Evolutionary conservation across 805 yeast genomes (phyloP).

Genomic region (Lipomyces yamadae): DNA sequence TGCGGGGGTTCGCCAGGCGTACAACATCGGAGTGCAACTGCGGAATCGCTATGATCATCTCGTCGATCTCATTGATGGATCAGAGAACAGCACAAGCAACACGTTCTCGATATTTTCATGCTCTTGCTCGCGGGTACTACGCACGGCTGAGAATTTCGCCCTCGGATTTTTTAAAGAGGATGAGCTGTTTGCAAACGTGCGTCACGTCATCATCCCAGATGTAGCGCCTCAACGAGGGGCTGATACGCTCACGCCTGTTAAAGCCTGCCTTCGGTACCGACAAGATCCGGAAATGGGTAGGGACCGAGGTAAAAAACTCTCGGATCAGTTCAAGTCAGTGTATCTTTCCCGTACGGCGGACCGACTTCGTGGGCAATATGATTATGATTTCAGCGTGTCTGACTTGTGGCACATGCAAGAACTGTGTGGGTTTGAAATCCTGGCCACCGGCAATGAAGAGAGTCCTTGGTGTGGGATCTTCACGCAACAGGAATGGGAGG

Average conservation of each 20-base stretch:
- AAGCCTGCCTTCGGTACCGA: constrained; percentile 28
- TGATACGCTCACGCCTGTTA: constrained; percentile 37
- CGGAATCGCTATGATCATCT: constrained; percentile 21
- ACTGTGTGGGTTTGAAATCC: constrained; percentile 35
- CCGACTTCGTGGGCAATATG: constrained; percentile 14
- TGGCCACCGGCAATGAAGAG: constrained; percentile 21
- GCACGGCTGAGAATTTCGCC: constrained; percentile 33
- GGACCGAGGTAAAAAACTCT: constrained; percentile 5
- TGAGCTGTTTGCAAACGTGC: background rate
- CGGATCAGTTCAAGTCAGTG: constrained; percentile 13
- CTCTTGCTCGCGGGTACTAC: constrained; percentile 31
- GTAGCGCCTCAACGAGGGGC: constrained; percentile 28
- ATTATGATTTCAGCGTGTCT: constrained; percentile 14
- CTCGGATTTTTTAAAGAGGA: constrained; percentile 30
- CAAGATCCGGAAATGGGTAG: constrained; percentile 24
- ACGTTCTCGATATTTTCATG: constrained; percentile 32
- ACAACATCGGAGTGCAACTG: constrained; percentile 19
- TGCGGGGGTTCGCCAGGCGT: constrained; percentile 25
- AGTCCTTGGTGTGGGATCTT: constrained; percentile 32
- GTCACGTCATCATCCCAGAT: constrained; percentile 32
- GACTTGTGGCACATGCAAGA: constrained; percentile 37
- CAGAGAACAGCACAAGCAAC: constrained; percentile 9
- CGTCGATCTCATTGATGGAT: background rate
- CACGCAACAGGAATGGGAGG: constrained; percentile 32
- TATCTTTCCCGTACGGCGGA: constrained; percentile 19